These are phyloP conservation scores for Coemansia reversa DNA, from an alignment of 192 early-diverging fungal species.

Conservation along the genomic window DNA sequence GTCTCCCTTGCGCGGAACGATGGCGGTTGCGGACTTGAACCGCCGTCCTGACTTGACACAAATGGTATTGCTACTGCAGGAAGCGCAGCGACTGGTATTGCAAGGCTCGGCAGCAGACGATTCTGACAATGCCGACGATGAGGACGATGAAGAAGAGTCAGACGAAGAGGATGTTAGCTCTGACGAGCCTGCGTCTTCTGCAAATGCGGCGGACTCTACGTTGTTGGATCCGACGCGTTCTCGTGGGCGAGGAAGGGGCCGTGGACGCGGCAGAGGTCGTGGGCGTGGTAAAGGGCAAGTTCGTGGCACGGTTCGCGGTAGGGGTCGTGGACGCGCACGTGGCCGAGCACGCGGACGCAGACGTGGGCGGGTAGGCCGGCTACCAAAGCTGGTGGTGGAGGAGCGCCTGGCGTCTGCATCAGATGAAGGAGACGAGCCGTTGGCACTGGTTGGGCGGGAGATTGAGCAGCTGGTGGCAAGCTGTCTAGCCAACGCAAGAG, in stretches of 20 bases:
- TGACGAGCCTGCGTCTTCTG: not conserved
- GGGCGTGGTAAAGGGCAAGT: constrained; percentile 24
- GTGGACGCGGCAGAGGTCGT: constrained; percentile 15
- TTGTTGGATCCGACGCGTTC: not conserved
- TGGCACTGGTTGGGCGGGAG: constrained; percentile 21
- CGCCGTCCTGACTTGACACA: constrained; percentile 44
- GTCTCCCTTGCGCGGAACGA: constrained; percentile 15
- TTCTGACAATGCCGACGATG: constrained; percentile 1
- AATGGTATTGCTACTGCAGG: constrained; percentile 48
- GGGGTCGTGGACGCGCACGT: constrained; percentile 13
- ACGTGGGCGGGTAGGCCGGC: constrained; percentile 12
- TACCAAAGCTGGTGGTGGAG: not conserved
- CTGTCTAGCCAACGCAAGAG: constrained; percentile 1
- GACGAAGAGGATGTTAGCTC: not conserved
- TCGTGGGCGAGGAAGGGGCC: constrained; percentile 12
- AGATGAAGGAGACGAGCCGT: not conserved
- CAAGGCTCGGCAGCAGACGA: not conserved
- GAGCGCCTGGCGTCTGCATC: not conserved
- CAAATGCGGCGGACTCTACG: not conserved
- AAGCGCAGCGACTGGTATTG: constrained; percentile 46
- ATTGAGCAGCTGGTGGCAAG: constrained; percentile 31
- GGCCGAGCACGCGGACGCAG: constrained; percentile 15
- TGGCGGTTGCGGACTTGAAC: constrained; percentile 27
- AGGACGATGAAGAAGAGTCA: not conserved
- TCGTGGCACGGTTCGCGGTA: constrained; percentile 6